Base-by-base conservation (phyloP, 1,284 basidiomycete genomes). In the Mycosarcoma maydis region DNA sequence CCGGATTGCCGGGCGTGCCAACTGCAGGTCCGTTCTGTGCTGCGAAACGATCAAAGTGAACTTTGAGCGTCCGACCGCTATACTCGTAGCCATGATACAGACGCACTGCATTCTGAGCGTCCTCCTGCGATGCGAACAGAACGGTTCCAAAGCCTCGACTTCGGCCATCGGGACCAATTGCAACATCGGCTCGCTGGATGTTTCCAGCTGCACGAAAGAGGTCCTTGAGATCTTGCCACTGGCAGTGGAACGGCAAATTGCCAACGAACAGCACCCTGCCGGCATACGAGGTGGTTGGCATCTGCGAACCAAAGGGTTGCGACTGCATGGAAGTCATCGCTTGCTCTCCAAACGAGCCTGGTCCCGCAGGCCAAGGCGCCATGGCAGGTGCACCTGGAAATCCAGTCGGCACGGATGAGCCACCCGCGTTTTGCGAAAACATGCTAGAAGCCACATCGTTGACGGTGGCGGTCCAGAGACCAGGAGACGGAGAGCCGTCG, bases 111-210 rank as follows among this genome's bases (percentile, higher is more conserved):
- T 90, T 85, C 59, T 91, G 89, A 0, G 93, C 94, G 78, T 98
- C 94, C 80, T 95, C 93, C 29, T 91, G 90, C 29, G 89, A 90
- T 2, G 92, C 92, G 65, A 96, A 88, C 19, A 97, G 86, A 7
- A 97, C 93, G 4, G 92, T 96, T 19, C 94, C 94, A 78, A 94
- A 94, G 1, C 94, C 94, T 55, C 92, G 87, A 54, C 90, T 92
- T 73, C 94, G 86, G 77, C 95, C 95, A 80, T 96, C 94, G 2
- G 91, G 91, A 1, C 92, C 92, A 1, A 96, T 86, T 13, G 91
- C 91, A 46, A 96, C 92, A 79, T 97, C 95, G 7, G 95, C 94
- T 30, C 95, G 89, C 19, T 97, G 86, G 51, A 98, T 94, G 0
- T 93, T 95, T 42, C 78, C 80, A 1, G 77, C 76, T 6, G 75